Base-by-base conservation (phyloP, 352 stramenopile species). In the Aphanomyces stellatus region DNA sequence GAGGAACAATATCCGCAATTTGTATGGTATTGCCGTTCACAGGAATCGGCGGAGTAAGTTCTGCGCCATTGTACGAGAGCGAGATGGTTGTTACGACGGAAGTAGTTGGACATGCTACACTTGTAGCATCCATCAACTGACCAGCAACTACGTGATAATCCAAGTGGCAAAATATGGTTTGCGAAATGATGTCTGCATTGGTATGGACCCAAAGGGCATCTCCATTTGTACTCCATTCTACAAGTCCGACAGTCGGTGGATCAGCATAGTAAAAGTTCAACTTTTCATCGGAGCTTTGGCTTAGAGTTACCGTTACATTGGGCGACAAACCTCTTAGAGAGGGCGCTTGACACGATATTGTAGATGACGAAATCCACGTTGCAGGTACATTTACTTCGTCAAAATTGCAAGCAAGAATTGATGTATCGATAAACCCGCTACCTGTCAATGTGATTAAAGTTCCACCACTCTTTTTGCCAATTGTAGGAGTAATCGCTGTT, bases 391-490 rank as follows among this genome's bases (percentile, higher is more conserved):
- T 53, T 13, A 65, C 63, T 22, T 72, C 71, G 1, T 55, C 69
- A 59, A 72, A 78, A 27, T 66, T 4, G 30, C 60, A 67, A 7
- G 11, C 10, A 13, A 56, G 24, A 48, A 69, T 3, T 70, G 24
- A 7, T 4, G 46, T 7, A 37, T 28, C 24, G 10, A 17, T 13
- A 31, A 51, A 35, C 31, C 62, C 5, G 15, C 1, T 40, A 0
- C 70, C 72, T 4, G 13, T 19, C 1, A 77, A n/a, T 17, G 37
- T 57, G 19, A 77, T 43, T 7, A 53, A 31, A 3, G 72, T 72
- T 13, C 71, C 64, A 35, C 72, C 72, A 31, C 62, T 34, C 19
- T 68, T 28, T 1, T 62, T 13, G 3, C 72, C 72, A 13, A 73
- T 19, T 1, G 59, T 53, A 0, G 70, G 72, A 13, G 64, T 53